Evolutionary conservation across 768 basidiomycete genomes (phyloP).

Genomic region (Serendipita indica): DNA sequence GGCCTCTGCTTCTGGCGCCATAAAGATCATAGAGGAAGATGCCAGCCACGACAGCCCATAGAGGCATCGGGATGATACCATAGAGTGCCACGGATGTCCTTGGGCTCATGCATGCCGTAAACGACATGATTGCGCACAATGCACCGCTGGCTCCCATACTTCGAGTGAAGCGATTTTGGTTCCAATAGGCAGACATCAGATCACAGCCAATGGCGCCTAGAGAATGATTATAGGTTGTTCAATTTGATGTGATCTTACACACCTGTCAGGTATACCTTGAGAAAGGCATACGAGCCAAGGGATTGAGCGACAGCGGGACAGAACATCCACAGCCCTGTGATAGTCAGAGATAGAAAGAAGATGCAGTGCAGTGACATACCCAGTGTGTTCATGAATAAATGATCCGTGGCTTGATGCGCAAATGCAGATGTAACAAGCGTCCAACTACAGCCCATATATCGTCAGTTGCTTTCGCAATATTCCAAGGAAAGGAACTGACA

Average conservation of each 20-base stretch:
- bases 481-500: slow-evolving; percentile 29
- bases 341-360: slow-evolving; percentile 67
- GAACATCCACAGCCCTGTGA: slow-evolving; percentile 1
- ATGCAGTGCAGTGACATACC: slow-evolving; percentile 22
- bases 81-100: slow-evolving; percentile 52
- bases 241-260: slow-evolving; percentile 14
- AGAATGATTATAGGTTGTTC: slow-evolving; percentile 9
- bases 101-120: slow-evolving; percentile 59
- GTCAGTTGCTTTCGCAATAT: not conserved
- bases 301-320: slow-evolving; percentile 38
- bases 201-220: slow-evolving; percentile 48
- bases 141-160: slow-evolving; percentile 72
- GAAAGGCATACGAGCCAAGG: slow-evolving; percentile 51
- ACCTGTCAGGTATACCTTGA: slow-evolving; percentile 63
- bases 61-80: slow-evolving; percentile 64
- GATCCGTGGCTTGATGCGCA: slow-evolving; percentile 45
- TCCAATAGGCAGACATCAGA: slow-evolving; percentile 25
- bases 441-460: slow-evolving; percentile 43
- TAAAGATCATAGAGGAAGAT: slow-evolving; percentile 48
- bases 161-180: slow-evolving; percentile 21
- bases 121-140: slow-evolving; percentile 52
- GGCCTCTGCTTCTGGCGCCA: slow-evolving; percentile 15
- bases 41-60: slow-evolving; percentile 58
- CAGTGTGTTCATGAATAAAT: slow-evolving; percentile 48
- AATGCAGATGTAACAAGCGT: slow-evolving; percentile 56